Evolutionary conservation across 2,329 filamentous ascomycete species (phyloP).

Genomic region (Pseudogymnoascus destructans): DNA sequence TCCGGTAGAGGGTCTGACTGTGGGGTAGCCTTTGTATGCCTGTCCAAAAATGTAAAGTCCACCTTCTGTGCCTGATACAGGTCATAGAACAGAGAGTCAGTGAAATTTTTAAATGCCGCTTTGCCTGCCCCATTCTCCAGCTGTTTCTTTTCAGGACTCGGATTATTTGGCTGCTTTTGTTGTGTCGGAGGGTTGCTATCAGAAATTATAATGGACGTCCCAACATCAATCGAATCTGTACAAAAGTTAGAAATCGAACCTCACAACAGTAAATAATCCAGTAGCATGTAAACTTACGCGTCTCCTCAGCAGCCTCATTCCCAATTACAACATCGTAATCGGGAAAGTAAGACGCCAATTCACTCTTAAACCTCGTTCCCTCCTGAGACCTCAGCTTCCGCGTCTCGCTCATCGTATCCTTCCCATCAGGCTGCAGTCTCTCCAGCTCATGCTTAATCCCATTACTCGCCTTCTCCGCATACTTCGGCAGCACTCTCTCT

Average conservation of each 20-base stretch:
- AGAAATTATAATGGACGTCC: conserved; percentile 60
- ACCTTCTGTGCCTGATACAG: conserved; percentile 43
- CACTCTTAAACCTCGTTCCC: conserved; percentile 75
- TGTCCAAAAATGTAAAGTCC: conserved; percentile 41
- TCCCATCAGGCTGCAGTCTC: conserved; percentile 35
- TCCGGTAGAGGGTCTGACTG: conserved; percentile 44
- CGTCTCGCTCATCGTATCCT: conserved; percentile 41
- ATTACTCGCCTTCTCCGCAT: conserved; percentile 46
- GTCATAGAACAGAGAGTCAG: conserved; percentile 42
- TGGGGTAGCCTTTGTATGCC: conserved; percentile 26
- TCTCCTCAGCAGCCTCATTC: conserved; percentile 62
- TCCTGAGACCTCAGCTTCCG: conserved; percentile 79
- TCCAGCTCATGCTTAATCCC: conserved; percentile 49
- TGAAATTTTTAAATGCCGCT: conserved; percentile 38
- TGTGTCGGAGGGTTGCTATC: conserved; percentile 34
- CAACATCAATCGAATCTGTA: conserved; percentile 57
- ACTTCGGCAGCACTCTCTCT: conserved; percentile 26
- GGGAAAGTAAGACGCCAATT: conserved; percentile 78
- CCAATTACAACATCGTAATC: conserved; percentile 93
- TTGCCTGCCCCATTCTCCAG: conserved; percentile 14
- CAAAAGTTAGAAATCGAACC: conserved; percentile 14
- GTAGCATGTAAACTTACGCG: conserved; percentile 48
- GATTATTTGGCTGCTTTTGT: not conserved
- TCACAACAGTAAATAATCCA: not conserved
- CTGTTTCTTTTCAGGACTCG: not conserved